Percentiles rank a stretch among this genome's conserved stretches.
Evolutionary conservation across 495 filamentous ascomycete genomes (phyloP).

Genomic region (Friedmanniomyces endolithicus): DNA sequence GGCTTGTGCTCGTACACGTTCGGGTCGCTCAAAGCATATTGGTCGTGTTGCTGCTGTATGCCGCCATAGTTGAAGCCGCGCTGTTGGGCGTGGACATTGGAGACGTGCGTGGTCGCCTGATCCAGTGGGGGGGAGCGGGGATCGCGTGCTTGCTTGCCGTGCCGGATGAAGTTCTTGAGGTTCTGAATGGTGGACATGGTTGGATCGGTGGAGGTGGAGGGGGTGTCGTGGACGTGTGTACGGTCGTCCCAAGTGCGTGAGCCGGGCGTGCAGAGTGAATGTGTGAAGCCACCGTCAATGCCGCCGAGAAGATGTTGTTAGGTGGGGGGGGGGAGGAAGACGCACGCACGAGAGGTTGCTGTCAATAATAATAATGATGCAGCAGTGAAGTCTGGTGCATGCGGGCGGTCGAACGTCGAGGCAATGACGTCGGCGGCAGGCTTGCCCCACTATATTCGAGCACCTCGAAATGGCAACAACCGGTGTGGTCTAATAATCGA

Average conservation of each 20-base stretch:
- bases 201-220: background rate
- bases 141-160: conserved; percentile 86
- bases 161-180: conserved; percentile 95
- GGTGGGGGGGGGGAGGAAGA: too few species aligned
- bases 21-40: conserved; percentile 47
- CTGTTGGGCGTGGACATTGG: conserved; percentile 53
- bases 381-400: too few species aligned
- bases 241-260: too few species aligned
- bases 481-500: too few species aligned
- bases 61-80: conserved; percentile 35
- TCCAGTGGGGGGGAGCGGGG: conserved; percentile 47
- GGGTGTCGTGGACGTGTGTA: background rate
- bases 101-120: conserved; percentile 57
- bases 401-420: too few species aligned
- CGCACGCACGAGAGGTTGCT: too few species aligned
- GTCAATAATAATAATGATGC: too few species aligned
- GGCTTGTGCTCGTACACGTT: conserved; percentile 35
- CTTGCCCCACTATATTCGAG: too few species aligned
- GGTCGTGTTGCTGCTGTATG: conserved; percentile 23
- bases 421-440: background rate
- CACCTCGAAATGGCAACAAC: too few species aligned
- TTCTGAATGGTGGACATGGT: conserved; percentile 44
- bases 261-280: too few species aligned
- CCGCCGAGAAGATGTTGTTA: too few species aligned
- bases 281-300: too few species aligned